phyloP scores from a whole-genome alignment of 2,329 filamentous ascomycete species.

The Graphilbum sp. region DNA sequence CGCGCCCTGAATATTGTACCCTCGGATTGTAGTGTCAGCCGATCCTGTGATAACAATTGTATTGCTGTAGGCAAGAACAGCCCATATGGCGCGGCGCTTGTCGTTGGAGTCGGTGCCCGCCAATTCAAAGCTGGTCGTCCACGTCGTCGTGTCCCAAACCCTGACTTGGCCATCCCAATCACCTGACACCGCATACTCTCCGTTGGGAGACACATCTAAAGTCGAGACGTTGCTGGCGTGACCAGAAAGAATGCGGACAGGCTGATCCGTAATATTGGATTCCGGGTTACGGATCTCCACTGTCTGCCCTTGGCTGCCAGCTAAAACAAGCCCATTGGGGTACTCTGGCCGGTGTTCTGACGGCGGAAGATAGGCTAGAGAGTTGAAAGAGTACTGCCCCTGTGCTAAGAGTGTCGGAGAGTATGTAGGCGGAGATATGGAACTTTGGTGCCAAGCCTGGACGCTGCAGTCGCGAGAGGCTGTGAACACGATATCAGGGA shows the following conservation, averaged over 20 bases:
- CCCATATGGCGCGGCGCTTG: slow-evolving; percentile 53
- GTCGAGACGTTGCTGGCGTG: slow-evolving; percentile 81
- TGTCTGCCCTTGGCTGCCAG: slow-evolving; percentile 80
- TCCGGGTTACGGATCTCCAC: slow-evolving; percentile 73
- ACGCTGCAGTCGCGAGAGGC: slow-evolving; percentile 87
- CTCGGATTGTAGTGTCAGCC: slow-evolving; percentile 75
- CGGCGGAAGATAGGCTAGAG: slow-evolving; percentile 59
- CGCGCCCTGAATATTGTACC: slow-evolving; percentile 56
- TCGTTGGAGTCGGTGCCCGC: slow-evolving; percentile 31
- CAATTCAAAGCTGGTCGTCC: slow-evolving; percentile 60
- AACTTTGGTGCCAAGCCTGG: slow-evolving; percentile 61
- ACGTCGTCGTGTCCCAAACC: slow-evolving; percentile 72
- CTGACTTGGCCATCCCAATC: slow-evolving; percentile 86
- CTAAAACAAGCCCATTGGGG: slow-evolving; percentile 68
- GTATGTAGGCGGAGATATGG: slow-evolving; percentile 45
- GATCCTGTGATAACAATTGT: slow-evolving; percentile 78
- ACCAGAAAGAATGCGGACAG: slow-evolving; percentile 72
- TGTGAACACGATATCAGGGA: slow-evolving; percentile 52
- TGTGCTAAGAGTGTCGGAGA: slow-evolving; percentile 66
- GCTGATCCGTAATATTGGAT: slow-evolving; percentile 52
- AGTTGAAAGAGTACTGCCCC: slow-evolving; percentile 76
- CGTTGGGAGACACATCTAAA: slow-evolving; percentile 59
- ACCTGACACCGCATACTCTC: slow-evolving; percentile 67
- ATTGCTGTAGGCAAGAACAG: slow-evolving; percentile 69
- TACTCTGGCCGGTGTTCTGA: slow-evolving; percentile 33